Evolutionary conservation across 306 rosid genomes (phyloP), one percentile per base, ranked within the genome.

Genomic region (Ziziphus jujuba): DNA sequence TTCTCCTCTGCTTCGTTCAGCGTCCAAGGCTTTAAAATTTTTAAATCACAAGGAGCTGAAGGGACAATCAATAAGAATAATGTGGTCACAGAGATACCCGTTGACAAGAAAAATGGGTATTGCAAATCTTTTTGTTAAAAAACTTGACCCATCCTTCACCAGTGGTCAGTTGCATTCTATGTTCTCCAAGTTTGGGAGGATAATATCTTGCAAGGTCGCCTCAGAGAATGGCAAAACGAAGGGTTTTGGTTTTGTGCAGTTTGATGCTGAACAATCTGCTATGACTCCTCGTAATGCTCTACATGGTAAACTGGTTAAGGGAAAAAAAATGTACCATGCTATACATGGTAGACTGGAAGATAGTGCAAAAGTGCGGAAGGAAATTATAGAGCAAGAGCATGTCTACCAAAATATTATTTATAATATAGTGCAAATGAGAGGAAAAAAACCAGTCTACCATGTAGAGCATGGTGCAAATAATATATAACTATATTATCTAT

Each of bases 111-210:
- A n/a, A n/a, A n/a, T n/a, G n/a, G n/a, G n/a, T n/a, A n/a, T n/a
- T n/a, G n/a, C n/a, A n/a, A 71, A 71, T 52, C n/a, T 71, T 45
- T 71, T 71, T 24, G 75, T 61, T 62, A 71, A 71, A 61, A 71
- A 71, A 24, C 75, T 71, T 19, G 69, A 71, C 61, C 16, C 44
- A 8, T 53, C 60, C 43, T 24, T 71, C 25, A 62, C 61, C 34
- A 61, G 69, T 23, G 19, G 25, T 50, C 14, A 49, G 10, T 61
- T 71, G 54, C 44, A 71, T 53, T 55, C 36, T 21, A 61, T 71
- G 55, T 71, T 71, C 19, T 19, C 33, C 43, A 47, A 51, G 10
- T 71, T 7, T n/a, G 52, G 59, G 47, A 50, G 33, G 17, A 65
- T 65, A 65, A 47, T 50, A 7, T 65, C 70, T 51, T 48, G 47